Evolutionary conservation across 495 filamentous ascomycete species (phyloP).

Genomic region (Alectoria sarmentosa): DNA sequence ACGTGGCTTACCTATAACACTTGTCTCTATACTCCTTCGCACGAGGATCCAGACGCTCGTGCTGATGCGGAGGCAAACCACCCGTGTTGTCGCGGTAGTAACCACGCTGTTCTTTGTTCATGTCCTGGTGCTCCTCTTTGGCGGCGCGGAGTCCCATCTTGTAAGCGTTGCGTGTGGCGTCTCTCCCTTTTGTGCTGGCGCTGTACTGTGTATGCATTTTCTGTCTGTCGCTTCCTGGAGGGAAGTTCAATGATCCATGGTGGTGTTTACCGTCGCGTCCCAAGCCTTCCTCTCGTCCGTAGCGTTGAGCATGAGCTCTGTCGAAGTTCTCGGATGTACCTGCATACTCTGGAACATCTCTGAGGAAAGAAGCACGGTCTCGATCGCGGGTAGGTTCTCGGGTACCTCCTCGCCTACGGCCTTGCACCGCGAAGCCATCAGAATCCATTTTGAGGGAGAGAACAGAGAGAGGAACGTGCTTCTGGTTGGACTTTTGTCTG

Average conservation of each 20-base stretch:
- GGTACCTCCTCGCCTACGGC: background rate
- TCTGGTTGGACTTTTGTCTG: background rate
- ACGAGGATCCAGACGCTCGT: background rate
- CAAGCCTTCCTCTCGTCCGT: background rate
- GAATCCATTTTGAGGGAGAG: background rate
- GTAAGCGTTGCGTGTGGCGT: background rate
- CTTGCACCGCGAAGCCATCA: background rate
- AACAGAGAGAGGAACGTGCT: too few species aligned
- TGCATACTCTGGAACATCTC: background rate
- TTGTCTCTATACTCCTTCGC: background rate
- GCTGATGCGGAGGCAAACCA: background rate
- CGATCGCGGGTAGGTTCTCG: background rate
- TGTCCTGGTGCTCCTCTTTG: background rate
- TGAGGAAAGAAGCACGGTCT: background rate
- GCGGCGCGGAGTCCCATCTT: background rate
- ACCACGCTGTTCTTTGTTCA: background rate
- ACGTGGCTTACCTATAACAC: background rate
- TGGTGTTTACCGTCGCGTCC: background rate
- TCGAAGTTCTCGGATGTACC: background rate
- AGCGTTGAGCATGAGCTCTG: background rate
- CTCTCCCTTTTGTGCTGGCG: background rate
- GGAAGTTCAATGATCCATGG: background rate
- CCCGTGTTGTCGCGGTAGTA: background rate
- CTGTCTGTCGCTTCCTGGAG: background rate
- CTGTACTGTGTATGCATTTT: background rate